Conservation (phyloP, 306 rosid genomes). For the Cicer pinnatifidum region DNA sequence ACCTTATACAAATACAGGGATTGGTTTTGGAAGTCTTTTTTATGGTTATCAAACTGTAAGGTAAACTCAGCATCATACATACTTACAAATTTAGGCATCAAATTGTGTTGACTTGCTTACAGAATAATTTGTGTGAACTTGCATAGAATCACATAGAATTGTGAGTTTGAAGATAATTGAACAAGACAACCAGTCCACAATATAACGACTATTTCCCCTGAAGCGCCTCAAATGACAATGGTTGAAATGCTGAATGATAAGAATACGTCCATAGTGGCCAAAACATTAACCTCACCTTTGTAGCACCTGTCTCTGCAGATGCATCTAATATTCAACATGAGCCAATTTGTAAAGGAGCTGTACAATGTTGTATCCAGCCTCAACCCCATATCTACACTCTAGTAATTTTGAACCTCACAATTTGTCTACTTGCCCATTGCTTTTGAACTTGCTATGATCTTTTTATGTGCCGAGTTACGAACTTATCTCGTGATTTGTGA, state of each 20-base stretch:
- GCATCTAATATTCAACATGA: not conserved
- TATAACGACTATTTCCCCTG: not conserved
- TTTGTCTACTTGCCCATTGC: not conserved
- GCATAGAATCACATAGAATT: not conserved
- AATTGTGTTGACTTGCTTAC: not conserved
- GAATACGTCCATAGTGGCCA: not conserved
- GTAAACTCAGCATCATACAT: not conserved
- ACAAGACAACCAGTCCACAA: not conserved
- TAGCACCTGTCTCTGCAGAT: not conserved
- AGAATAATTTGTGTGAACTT: not conserved
- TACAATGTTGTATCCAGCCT: not conserved
- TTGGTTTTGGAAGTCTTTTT: not conserved
- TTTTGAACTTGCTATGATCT: not conserved
- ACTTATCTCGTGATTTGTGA: not conserved
- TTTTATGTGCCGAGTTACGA: not conserved
- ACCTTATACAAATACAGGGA: slow-evolving; percentile 6
- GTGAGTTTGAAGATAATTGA: not conserved
- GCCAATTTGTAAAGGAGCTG: not conserved
- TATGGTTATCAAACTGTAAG: slow-evolving; percentile 14
- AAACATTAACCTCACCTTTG: not conserved
- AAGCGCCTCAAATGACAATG: not conserved
- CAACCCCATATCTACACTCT: not conserved
- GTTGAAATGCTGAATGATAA: not conserved
- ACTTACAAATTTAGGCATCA: not conserved
- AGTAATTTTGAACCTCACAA: not conserved